Base-by-base conservation (phyloP, 495 filamentous ascomycete species). In the Echria macrotheca region DNA sequence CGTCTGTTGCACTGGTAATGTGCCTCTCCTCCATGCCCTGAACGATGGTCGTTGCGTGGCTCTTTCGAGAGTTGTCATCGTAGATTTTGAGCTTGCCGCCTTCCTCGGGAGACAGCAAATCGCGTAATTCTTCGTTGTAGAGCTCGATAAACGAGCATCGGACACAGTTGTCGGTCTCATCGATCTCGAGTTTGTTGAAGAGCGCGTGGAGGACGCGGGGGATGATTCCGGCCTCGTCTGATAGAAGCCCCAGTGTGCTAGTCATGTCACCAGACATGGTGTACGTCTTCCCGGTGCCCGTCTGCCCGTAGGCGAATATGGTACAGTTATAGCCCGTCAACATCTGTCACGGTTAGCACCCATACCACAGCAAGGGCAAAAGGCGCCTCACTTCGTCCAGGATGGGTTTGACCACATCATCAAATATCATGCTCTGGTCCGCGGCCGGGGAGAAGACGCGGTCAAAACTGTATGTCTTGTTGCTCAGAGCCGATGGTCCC, bases 261-360 rank as follows among this genome's bases (percentile, higher is more conserved):
- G 76, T 85, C 85, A 98, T 96, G 60, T 98, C 91, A 26, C 93
- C 93, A 3, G 94, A 95, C 93, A 98, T 98, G 2, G 93, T 98
- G 65, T 98, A 98, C 24, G 93, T 98, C 68, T 98, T 98, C 45
- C 93, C 93, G 0, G 93, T 98, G 22, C 93, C 93, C 0, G 93
- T 98, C 59, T 98, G 93, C 7, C 93, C 93, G 64, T 98, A 98
- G 38, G 93, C 93, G 61, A 98, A 98, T 47, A 98, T 95, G 6
- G 93, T 98, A 65, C 93, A 98, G 64, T 98, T 98, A 69, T 86
- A 97, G n/a, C 93, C 93, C 21, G 80, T 76, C 18, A 98, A 78
- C 80, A 97, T 96, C 90, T 96, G 57, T 5, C 12, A 29, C 49
- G 43, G 55, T 58, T 53, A 57, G 51, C 15, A 26, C 18, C 41